Percentiles rank a stretch among this genome's conserved stretches.
phyloP scores from a whole-genome alignment of 352 stramenopile species.

The Globisporangium spinosum region DNA sequence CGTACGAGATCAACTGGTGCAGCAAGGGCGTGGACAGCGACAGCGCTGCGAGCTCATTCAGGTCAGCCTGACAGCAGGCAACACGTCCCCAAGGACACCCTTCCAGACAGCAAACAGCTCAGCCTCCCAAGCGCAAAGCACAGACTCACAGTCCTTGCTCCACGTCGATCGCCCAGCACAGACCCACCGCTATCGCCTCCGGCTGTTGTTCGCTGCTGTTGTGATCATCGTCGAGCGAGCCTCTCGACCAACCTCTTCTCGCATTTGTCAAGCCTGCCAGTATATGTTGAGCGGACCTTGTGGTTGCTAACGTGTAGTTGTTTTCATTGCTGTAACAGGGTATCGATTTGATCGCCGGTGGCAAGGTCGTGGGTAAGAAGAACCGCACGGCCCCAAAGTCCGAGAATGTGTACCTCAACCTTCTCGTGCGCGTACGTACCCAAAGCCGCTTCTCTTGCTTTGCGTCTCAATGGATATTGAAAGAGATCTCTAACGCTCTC shows the following conservation, averaged over 20 bases:
- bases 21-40: background rate
- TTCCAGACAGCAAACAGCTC: background rate
- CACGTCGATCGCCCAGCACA: background rate
- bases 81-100: background rate
- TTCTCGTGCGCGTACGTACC: conserved; percentile 91
- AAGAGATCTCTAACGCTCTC: background rate
- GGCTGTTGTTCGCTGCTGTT: background rate
- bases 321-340: conserved; percentile 55
- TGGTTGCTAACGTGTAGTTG: conserved; percentile 12
- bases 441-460: too few species aligned
- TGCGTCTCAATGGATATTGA: conserved; percentile 28
- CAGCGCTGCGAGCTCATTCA: background rate
- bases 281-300: background rate
- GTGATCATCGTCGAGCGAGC: background rate
- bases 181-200: background rate
- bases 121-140: background rate
- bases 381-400: conserved; percentile 97
- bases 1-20: background rate
- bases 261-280: background rate
- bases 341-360: conserved; percentile 99
- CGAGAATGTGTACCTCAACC: conserved; percentile 98
- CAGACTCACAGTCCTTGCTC: background rate
- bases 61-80: background rate
- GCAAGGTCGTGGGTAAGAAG: conserved; percentile 97
- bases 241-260: background rate